These are phyloP conservation scores for Candida dendrica DNA, from an alignment of 805 yeast species.

Conservation along the genomic window DNA sequence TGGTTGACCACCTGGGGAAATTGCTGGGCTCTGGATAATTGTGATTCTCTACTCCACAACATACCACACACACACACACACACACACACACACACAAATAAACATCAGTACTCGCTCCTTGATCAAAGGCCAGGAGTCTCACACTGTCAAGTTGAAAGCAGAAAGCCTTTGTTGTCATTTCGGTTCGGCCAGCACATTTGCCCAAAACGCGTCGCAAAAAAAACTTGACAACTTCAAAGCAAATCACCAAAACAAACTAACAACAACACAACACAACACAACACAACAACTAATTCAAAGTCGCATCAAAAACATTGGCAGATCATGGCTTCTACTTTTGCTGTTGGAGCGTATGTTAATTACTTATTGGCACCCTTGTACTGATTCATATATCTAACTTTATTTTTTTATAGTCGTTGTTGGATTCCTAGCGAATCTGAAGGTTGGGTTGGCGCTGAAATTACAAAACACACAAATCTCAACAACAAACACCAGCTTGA, in stretches of 20 bases:
- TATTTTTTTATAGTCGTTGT: constrained; percentile 43
- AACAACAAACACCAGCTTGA: constrained; percentile 41
- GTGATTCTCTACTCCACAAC: too few relatives aligned
- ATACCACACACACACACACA: too few relatives aligned
- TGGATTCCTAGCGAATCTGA: constrained; percentile 66
- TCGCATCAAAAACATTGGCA: not conserved
- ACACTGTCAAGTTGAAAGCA: too few relatives aligned
- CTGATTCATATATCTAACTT: not conserved
- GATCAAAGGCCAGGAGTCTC: too few relatives aligned
- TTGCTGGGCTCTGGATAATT: too few relatives aligned
- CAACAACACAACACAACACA: not conserved
- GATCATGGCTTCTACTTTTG: constrained; percentile 34
- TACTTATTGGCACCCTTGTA: not conserved
- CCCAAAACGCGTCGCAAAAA: too few relatives aligned
- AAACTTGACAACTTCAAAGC: not conserved
- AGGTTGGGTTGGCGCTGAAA: constrained; percentile 72
- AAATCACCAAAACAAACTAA: not conserved
- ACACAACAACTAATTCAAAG: not conserved
- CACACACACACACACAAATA: too few relatives aligned
- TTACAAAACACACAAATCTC: constrained; percentile 36
- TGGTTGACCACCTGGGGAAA: too few relatives aligned
- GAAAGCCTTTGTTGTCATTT: too few relatives aligned
- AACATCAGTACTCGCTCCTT: too few relatives aligned
- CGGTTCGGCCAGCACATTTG: too few relatives aligned
- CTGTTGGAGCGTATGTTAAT: constrained; percentile 45